Evolutionary conservation across 1,139 yeast genomes (phyloP).

Genomic region (Yamadazyma mexicana): DNA sequence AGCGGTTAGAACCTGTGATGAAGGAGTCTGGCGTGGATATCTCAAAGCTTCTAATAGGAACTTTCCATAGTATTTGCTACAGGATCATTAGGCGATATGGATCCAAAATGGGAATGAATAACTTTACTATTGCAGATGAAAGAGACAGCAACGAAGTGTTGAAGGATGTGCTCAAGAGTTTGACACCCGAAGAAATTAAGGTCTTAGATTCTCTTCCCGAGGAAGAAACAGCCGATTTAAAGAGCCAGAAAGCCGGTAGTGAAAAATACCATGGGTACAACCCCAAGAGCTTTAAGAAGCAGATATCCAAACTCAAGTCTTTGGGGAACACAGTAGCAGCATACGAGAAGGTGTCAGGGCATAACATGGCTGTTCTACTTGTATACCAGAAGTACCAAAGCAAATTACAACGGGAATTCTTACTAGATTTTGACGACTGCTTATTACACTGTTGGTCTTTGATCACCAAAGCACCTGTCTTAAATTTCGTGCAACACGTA

Average conservation of each 20-base stretch:
- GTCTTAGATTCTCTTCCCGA: conserved; percentile 14
- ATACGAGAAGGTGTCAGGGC: conserved; percentile 18
- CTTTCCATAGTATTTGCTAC: conserved; percentile 81
- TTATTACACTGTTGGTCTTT: conserved; percentile 55
- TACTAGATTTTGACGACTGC: conserved; percentile 84
- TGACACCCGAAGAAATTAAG: conserved; percentile 31
- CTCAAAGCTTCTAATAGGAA: conserved; percentile 64
- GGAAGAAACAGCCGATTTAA: conserved; percentile 12
- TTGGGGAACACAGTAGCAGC: conserved; percentile 41
- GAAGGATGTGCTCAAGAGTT: conserved; percentile 38
- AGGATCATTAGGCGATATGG: conserved; percentile 62
- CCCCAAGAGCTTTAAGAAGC: conserved; percentile 36
- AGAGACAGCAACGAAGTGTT: conserved; percentile 57
- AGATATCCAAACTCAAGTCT: conserved; percentile 56
- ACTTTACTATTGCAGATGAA: conserved; percentile 65
- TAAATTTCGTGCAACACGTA: conserved; percentile 62
- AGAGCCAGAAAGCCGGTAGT: conserved; percentile 7
- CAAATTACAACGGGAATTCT: conserved; percentile 36
- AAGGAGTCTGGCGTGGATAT: conserved; percentile 34
- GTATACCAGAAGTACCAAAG: conserved; percentile 57
- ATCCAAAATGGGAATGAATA: conserved; percentile 43
- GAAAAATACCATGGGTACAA: conserved; percentile 32
- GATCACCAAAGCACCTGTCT: conserved; percentile 43
- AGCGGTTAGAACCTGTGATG: conserved; percentile 50
- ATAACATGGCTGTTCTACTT: conserved; percentile 16